Base-by-base conservation (phyloP, 1,284 basidiomycete species). In the Moesziomyces sp. region DNA sequence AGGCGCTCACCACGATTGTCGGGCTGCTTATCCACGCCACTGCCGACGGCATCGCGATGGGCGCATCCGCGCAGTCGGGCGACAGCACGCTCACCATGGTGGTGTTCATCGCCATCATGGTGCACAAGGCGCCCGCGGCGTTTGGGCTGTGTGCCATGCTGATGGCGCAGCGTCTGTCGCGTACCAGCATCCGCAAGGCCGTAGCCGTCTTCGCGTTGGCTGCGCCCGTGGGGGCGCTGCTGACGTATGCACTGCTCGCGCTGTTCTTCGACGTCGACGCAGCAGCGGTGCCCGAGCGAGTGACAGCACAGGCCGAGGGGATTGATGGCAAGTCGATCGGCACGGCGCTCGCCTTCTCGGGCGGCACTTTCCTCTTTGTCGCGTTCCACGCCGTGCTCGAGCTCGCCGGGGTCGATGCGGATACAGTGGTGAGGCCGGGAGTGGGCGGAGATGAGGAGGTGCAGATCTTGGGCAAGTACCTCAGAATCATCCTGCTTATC, bases 331-430 rank as follows among this genome's bases (percentile, higher is more conserved):
- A 56, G 35, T 71, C 78, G 26, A 90, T 91, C 0, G 93, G 92
- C 7, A 85, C 89, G 8, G 90, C 91, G 1, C 86, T 94, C 21
- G 87, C 93, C n/a, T 86, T 93, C 67, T 93, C 92, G 18, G 95
- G 93, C 42, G 94, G 94, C 16, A 94, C 93, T 1, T 97, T 97
- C 85, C 86, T 97, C 30, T 97, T 95, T 82, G 94, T 97, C 35
- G 94, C 94, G 0, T 95, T 94, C 3, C 83, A 84, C 40, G 82
- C 83, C 0, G 77, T 85, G 24, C 59, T 81, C 19, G 77, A 82
- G 45, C 65, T 79, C 19, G 74, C 80, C 2, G 70, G 73, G 2
- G 58, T 52, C 1, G 63, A 70, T 16, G 73, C 73, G 11, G 73
- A 75, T 44, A 58, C 52, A 0, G 42, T 67, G n/a, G 43, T 49